A percentile compares a stretch with the other conserved stretches of the same genome.
Evolutionary conservation across 768 basidiomycete genomes (phyloP).

Genomic region (Pholiota microspora): DNA sequence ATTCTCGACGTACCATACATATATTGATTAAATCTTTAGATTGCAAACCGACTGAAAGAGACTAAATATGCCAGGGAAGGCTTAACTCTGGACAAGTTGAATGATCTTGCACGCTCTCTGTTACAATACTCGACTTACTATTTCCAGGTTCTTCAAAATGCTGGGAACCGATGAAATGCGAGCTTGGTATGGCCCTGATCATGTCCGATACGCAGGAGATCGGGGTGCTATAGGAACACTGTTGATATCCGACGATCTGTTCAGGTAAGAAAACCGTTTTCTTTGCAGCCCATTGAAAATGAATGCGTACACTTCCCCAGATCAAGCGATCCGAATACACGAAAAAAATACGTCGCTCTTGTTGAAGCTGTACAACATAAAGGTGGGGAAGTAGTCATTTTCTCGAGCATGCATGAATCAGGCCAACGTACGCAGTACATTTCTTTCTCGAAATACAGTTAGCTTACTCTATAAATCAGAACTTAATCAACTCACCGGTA

Average conservation of each 20-base stretch:
- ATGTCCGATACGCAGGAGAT: conserved; percentile 88
- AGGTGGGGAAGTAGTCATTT: conserved; percentile 92
- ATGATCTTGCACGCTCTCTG: conserved; percentile 24
- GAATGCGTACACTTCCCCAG: conserved; percentile 35
- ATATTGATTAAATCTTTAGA: conserved; percentile 39
- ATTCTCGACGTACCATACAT: neutral
- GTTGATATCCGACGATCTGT: conserved; percentile 92
- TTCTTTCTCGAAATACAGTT: neutral
- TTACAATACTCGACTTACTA: neutral
- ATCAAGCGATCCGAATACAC: conserved; percentile 70
- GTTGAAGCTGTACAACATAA: conserved; percentile 88
- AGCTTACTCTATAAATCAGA: conserved; percentile 46
- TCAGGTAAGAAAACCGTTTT: conserved; percentile 54
- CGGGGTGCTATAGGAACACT: conserved; percentile 93
- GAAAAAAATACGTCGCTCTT: conserved; percentile 83
- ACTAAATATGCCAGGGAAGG: conserved; percentile 97
- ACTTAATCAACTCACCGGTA: conserved; percentile 91
- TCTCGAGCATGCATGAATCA: conserved; percentile 99
- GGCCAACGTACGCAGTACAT: conserved; percentile 84
- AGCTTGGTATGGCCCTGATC: conserved; percentile 98
- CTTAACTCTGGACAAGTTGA: conserved; percentile 77
- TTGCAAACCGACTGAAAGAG: conserved; percentile 77
- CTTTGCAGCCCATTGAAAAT: neutral
- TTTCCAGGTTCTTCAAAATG: conserved; percentile 93
- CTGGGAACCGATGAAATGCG: conserved; percentile 90